Base-by-base conservation (phyloP, 208 protist genomes). In the Acanthamoeba royreba region DNA sequence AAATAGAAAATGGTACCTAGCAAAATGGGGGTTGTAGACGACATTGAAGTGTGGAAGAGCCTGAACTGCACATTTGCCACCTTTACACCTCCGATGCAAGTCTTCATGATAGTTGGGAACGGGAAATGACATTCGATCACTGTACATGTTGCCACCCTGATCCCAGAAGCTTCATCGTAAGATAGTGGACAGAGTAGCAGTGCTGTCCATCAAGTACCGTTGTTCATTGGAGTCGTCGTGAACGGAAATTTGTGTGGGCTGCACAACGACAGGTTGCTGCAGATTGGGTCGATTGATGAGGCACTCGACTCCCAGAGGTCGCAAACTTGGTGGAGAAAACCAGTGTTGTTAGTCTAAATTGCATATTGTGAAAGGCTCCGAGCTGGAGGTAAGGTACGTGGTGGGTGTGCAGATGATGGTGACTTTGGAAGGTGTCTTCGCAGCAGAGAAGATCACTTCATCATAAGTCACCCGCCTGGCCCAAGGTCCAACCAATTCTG, bases 401-500 rank as follows among this genome's bases (percentile, higher is more conserved):
- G 83, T 90, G 55, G 53, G 83, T 31, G 53, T 69, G 22, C 83
- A 90, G 25, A 47, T 42, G 4, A 90, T 2, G 49, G 83, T 69
- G 83, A 90, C 83, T 42, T 90, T 90, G 83, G 83, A 43, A 35
- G 83, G 83, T 19, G 47, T 90, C 83, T 90, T 90, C 15, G 53
- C 83, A 3, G 47, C 83, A 2, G 47, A 72, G 49, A 72, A 90
- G 0, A 90, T 90, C 28, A 90, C 83, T 47, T 90, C 83, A 17
- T 90, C 83, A 25, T 90, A 90, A 4, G 22, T 7, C 4, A 90
- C 49, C 31, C 66, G 25, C 4, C 83, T 90, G 49, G n/a, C n/a
- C 22, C n/a, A 25, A 9, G 40, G 83, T 38, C 2, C 25, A 40
- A 90, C 17, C 40, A 89, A 33, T 1, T n/a, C n/a, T n/a, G n/a